These are phyloP conservation scores for Batkoa obscura DNA, from an alignment of 371 early-diverging fungal genomes.

Conservation along the genomic window DNA sequence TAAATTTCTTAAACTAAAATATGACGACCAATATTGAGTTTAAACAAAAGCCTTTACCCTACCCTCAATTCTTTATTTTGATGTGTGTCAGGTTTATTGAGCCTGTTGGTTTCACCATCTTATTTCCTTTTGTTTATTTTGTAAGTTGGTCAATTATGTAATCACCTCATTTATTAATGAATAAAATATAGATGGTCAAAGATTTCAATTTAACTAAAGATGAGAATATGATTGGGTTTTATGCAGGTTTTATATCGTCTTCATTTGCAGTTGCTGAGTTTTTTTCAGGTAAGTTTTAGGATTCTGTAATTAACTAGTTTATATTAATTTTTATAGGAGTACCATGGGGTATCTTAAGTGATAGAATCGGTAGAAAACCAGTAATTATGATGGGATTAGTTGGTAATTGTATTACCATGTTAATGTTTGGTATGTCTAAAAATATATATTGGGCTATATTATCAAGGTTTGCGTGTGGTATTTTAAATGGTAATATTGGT, in stretches of 20 bases:
- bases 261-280: conserved; percentile 41
- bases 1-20: no score
- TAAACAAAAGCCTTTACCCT: conserved; percentile 21
- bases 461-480: conserved; percentile 45
- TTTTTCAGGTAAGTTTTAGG: conserved; percentile 19
- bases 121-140: conserved; percentile 40
- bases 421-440: conserved; percentile 57
- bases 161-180: not conserved
- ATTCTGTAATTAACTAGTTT: not conserved
- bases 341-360: conserved; percentile 29
- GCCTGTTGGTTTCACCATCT: conserved; percentile 34
- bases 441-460: conserved; percentile 41
- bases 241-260: conserved; percentile 36
- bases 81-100: conserved; percentile 20
- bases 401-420: conserved; percentile 45
- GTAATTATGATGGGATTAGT: conserved; percentile 55
- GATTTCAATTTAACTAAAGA: conserved; percentile 29
- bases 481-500: conserved; percentile 61
- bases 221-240: conserved; percentile 31
- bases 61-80: conserved; percentile 28
- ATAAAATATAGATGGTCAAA: conserved; percentile 24
- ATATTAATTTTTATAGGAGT: conserved; percentile 19
- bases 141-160: conserved; percentile 14
- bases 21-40: no score
- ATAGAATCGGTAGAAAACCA: conserved; percentile 57